Percentiles rank a stretch among this genome's conserved stretches.
Conservation (phyloP, 768 basidiomycete genomes). For the Suillus placidus region DNA sequence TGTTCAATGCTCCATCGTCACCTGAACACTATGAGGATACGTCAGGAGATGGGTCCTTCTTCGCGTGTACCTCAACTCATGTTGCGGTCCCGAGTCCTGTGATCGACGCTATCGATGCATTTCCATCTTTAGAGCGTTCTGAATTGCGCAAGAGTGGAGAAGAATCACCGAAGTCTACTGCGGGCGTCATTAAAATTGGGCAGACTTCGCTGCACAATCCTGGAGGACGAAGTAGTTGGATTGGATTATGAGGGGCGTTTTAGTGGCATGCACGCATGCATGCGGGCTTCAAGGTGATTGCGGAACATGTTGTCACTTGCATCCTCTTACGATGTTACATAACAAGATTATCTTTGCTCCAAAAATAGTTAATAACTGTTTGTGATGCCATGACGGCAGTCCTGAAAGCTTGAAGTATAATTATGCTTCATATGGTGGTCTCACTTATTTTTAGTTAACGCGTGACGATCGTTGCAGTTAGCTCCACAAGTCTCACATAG, state of each 20-base stretch:
- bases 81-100: constrained; percentile 63
- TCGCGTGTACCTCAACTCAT: constrained; percentile 31
- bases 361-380: not conserved
- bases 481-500: not conserved
- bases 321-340: not conserved
- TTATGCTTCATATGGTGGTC: not conserved
- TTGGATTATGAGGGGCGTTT: constrained; percentile 61
- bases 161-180: constrained; percentile 25
- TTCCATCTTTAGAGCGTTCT: constrained; percentile 23
- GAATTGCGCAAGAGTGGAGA: constrained; percentile 17
- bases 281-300: not conserved
- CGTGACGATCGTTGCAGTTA: not conserved
- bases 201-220: constrained; percentile 94
- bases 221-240: constrained; percentile 89
- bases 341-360: constrained; percentile 3
- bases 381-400: not conserved
- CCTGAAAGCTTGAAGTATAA: not conserved
- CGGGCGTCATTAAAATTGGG: constrained; percentile 82
- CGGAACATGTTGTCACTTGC: not conserved
- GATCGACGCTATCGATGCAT: constrained; percentile 63
- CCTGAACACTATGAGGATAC: constrained; percentile 23
- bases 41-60: constrained; percentile 23
- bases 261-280: not conserved
- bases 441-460: not conserved
- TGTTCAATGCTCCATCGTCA: constrained; percentile 40